These are phyloP conservation scores for Phyllosticta ampelicida DNA, from an alignment of 2,329 filamentous ascomycete species.

Conservation along the genomic window DNA sequence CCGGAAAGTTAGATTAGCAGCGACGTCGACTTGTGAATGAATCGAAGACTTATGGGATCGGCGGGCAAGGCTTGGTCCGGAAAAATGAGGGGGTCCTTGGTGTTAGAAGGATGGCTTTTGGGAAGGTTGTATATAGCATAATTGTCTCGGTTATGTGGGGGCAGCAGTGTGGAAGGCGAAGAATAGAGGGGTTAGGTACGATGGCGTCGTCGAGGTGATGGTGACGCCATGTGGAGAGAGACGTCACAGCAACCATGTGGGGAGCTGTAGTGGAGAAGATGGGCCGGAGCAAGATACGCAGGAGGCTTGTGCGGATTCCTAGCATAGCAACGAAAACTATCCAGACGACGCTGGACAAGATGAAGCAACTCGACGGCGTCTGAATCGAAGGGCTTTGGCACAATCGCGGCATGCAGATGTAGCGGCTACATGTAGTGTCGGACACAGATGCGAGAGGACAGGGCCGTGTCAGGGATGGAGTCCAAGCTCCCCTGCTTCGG, in stretches of 20 bases:
- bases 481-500: background rate
- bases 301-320: background rate
- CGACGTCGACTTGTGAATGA: background rate
- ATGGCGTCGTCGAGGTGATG: background rate
- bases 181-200: background rate
- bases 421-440: background rate
- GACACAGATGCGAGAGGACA: background rate
- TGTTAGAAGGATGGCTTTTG: constrained; percentile 2
- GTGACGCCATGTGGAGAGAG: background rate
- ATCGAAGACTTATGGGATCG: background rate
- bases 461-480: background rate
- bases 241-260: background rate
- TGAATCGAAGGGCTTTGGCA: no score
- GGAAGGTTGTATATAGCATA: constrained; percentile 7
- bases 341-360: background rate
- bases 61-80: constrained; percentile 1
- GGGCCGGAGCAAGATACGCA: background rate
- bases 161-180: background rate
- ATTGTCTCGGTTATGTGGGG: background rate
- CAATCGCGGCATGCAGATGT: background rate
- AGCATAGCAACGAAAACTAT: background rate
- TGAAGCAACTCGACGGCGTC: background rate
- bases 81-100: constrained; percentile 1
- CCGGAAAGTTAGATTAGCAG: background rate
- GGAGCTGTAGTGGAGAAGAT: background rate